Conservation (phyloP, 306 rosid species). For the Trichosanthes truncata region DNA sequence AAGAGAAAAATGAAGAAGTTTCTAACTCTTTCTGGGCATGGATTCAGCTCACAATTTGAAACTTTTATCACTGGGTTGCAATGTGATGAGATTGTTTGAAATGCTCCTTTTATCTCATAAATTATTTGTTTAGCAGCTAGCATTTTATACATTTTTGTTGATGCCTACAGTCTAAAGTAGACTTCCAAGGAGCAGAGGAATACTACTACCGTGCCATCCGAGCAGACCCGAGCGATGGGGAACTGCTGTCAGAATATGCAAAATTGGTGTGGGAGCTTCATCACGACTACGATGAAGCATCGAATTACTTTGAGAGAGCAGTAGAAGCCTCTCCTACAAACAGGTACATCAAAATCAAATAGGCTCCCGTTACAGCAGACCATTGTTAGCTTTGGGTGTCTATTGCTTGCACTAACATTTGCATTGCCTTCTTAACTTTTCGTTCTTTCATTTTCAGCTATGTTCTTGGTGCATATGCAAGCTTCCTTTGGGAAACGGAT, state of each 20-base stretch:
- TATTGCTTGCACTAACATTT: not conserved
- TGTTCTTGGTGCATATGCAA: conserved; percentile 69
- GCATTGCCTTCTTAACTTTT: not conserved
- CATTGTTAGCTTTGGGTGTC: not conserved
- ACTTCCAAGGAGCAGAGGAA: conserved; percentile 58
- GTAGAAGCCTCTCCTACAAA: conserved; percentile 41
- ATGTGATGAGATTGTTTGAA: not conserved
- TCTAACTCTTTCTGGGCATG: not conserved
- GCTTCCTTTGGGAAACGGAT: conserved; percentile 73
- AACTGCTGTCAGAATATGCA: conserved; percentile 53
- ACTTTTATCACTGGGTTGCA: not conserved
- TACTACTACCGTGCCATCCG: conserved; percentile 40
- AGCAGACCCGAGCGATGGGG: conserved; percentile 62
- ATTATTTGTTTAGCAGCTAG: not conserved
- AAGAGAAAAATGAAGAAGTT: not conserved
- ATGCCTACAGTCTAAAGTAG: conserved; percentile 46
- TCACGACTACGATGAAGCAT: conserved; percentile 41
- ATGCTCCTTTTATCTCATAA: not conserved
- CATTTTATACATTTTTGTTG: not conserved
- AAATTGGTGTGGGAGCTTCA: conserved; percentile 70
- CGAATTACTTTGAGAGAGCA: conserved; percentile 52
- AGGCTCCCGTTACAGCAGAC: not conserved
- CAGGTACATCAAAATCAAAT: conserved; percentile 35
- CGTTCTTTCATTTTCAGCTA: conserved; percentile 36
- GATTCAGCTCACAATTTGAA: not conserved